Evolutionary conservation across 179 eudicot species (phyloP), one percentile per base, ranked within the genome.

Genomic region (Nepenthes alata): DNA sequence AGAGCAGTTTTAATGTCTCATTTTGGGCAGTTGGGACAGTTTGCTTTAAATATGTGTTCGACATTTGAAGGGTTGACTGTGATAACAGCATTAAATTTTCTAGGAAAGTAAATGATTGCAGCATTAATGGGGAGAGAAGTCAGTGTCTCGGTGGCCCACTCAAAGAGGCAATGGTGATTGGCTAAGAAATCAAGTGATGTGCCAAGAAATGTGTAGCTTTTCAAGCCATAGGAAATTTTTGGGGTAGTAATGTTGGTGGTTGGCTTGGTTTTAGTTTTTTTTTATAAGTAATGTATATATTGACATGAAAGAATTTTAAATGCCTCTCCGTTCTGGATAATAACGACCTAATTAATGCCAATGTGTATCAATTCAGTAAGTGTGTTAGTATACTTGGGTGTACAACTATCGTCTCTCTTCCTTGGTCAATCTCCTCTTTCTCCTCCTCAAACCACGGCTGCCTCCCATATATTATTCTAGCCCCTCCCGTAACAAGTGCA

Each of bases 11-110:
- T 65, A 0, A 73, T 72, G 15, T 72, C 14, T n/a, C 97, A 96
- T 71, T 89, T 89, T 0, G 97, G 97, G 75, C 75, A 88, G 67
- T 85, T 91, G 0, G 71, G 70, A 54, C 88, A 85, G 37, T 83
- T 81, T 58, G 84, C 74, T 55, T 80, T 91, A 57, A 91, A 82
- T 35, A 91, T 71, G 78, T 91, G 70, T 44, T 91, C 96, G 9
- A 91, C 80, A 63, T 74, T 79, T 2, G 61, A 62, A 0, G 97
- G 94, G 70, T 76, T 70, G 36, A 94, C 97, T 0, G 96, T 91
- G 25, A 91, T 8, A 50, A 91, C 59, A 16, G 89, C 91, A 51
- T 79, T 69, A 25, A 76, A 37, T 2, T 61, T 65, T 0, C 90
- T 91, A 5, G 84, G 78, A 38, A 90, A 88, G 72, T 39, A 62